Conservation (phyloP, 225 moss, liverwort and hornwort genomes). For the Physcomitrium patens region DNA sequence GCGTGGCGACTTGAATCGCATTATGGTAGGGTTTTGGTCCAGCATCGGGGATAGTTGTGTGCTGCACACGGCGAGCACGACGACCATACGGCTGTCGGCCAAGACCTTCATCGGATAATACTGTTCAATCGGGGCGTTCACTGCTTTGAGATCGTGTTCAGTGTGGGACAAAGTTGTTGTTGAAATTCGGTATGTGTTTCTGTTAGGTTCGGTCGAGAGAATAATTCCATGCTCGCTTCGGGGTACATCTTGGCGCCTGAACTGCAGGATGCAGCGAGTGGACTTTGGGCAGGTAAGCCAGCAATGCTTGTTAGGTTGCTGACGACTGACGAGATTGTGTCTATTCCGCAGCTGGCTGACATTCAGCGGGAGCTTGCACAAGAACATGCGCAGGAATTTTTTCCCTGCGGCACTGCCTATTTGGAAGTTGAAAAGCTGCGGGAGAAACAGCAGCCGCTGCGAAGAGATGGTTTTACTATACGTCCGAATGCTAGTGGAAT, state of each 20-base stretch:
- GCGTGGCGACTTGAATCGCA: constrained; percentile 87
- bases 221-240: constrained; percentile 76
- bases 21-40: constrained; percentile 81
- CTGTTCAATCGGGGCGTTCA: constrained; percentile 69
- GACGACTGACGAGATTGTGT: constrained; percentile 73
- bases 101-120: constrained; percentile 84
- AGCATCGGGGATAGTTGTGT: constrained; percentile 87
- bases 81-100: constrained; percentile 69
- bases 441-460: constrained; percentile 46
- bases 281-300: constrained; percentile 93
- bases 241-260: constrained; percentile 91
- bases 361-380: constrained; percentile 63
- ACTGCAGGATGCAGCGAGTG: constrained; percentile 77
- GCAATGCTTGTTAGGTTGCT: constrained; percentile 83
- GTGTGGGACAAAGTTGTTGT: constrained; percentile 85
- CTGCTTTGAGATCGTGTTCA: constrained; percentile 83
- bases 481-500: neutral
- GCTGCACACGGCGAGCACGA: constrained; percentile 80
- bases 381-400: constrained; percentile 66
- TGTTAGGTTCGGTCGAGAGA: constrained; percentile 90
- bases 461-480: constrained; percentile 9
- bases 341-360: constrained; percentile 73
- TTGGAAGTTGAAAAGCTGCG: constrained; percentile 84
- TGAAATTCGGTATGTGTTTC: constrained; percentile 78
- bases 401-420: constrained; percentile 85